A percentile compares a stretch with the other conserved stretches of the same genome.
phyloP scores from a whole-genome alignment of 2,329 filamentous ascomycete species.

The Nothophoma quercina region DNA sequence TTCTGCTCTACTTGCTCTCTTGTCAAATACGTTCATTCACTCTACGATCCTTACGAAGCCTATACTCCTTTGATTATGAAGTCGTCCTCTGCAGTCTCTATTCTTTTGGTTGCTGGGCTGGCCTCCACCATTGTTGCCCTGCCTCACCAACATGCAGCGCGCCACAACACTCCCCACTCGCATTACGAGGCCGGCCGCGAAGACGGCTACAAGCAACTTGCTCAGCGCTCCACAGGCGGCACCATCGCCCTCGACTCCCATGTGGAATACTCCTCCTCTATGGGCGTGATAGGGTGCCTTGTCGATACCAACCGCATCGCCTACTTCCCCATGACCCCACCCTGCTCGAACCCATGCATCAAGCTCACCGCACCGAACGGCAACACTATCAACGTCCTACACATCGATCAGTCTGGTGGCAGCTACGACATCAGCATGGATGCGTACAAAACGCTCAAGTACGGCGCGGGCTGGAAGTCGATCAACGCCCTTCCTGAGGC shows the following conservation, averaged over 20 bases:
- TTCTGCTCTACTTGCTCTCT: background rate
- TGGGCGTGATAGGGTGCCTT: slow-evolving; percentile 68
- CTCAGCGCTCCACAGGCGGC: background rate
- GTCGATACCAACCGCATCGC: slow-evolving; percentile 68
- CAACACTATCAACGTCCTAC: slow-evolving; percentile 64
- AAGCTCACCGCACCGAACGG: slow-evolving; percentile 58
- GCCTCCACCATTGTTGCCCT: background rate
- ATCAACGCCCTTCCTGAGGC: slow-evolving; percentile 44
- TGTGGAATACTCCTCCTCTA: slow-evolving; percentile 63
- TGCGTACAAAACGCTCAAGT: slow-evolving; percentile 67
- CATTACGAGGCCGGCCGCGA: background rate
- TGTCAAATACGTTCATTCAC: background rate
- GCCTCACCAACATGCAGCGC: slow-evolving; percentile 5
- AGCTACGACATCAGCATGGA: slow-evolving; percentile 69
- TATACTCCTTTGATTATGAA: slow-evolving; percentile 10
- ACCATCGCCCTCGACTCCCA: slow-evolving; percentile 44
- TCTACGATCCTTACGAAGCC: background rate
- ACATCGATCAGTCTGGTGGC: slow-evolving; percentile 64
- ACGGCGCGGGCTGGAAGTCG: slow-evolving; percentile 57
- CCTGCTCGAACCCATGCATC: slow-evolving; percentile 66
- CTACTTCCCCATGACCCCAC: slow-evolving; percentile 64
- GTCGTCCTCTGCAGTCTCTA: background rate
- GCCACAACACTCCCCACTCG: no score
- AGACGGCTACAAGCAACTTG: no score
- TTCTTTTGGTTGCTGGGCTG: background rate